Evolutionary conservation across 2,329 filamentous ascomycete species (phyloP).

Genomic region (Botryotinia globosa): DNA sequence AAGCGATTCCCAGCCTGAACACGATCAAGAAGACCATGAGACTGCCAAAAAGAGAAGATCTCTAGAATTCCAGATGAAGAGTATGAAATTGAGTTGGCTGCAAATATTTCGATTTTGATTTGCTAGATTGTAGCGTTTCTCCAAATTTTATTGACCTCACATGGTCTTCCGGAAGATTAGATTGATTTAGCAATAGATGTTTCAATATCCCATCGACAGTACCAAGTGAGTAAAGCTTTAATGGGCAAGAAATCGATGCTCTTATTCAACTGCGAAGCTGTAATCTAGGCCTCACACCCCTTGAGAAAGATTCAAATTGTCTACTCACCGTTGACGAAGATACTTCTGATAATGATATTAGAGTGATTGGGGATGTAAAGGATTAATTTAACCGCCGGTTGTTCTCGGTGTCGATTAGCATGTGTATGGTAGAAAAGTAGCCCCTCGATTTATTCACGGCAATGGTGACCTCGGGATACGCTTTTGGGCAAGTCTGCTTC

Average conservation of each 20-base stretch:
- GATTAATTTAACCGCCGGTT: background rate
- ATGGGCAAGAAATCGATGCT: too few relatives aligned
- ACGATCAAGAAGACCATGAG: background rate
- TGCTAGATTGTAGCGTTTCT: background rate
- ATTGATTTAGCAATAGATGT: background rate
- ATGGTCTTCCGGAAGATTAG: background rate
- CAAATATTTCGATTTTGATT: rapidly evolving
- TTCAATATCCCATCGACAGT: background rate
- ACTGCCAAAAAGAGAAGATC: too few relatives aligned
- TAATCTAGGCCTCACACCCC: too few relatives aligned
- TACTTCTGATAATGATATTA: background rate
- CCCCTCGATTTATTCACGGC: background rate
- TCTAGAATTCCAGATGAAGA: background rate
- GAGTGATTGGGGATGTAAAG: background rate
- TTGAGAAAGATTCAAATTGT: background rate
- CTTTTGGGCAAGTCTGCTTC: background rate
- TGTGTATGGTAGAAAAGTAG: background rate
- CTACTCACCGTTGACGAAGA: background rate
- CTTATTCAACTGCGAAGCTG: too few relatives aligned
- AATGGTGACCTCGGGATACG: background rate
- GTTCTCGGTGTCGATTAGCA: background rate
- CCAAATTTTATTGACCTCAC: background rate
- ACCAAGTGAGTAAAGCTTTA: background rate
- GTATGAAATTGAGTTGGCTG: background rate
- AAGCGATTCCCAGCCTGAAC: background rate